These are phyloP conservation scores for Penicillium decumbens DNA, from an alignment of 2,329 filamentous ascomycete species.

Conservation along the genomic window DNA sequence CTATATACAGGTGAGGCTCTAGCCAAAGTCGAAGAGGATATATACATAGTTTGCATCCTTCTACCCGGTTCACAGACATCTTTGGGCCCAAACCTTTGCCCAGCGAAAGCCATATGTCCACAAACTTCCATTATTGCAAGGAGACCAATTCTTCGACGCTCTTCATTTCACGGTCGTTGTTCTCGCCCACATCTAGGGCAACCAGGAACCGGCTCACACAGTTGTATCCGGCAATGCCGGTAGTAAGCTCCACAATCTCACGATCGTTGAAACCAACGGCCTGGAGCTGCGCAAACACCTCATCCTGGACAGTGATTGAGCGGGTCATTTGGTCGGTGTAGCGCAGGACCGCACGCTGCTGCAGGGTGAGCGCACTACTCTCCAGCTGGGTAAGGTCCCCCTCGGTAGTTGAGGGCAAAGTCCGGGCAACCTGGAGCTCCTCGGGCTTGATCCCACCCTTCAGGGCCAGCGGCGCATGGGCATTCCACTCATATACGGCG, in stretches of 20 bases:
- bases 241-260: constrained; percentile 77
- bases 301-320: constrained; percentile 63
- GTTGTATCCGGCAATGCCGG: constrained; percentile 83
- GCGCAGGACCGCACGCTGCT: constrained; percentile 63
- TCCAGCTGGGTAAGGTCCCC: constrained; percentile 30
- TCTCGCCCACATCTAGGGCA: constrained; percentile 63
- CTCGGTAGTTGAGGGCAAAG: constrained; percentile 47
- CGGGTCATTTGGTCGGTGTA: constrained; percentile 82
- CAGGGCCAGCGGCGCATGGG: constrained; percentile 65
- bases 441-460: constrained; percentile 33
- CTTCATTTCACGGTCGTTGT: constrained; percentile 53
- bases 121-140: constrained; percentile 2
- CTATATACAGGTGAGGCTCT: not conserved
- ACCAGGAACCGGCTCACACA: constrained; percentile 83
- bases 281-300: constrained; percentile 58
- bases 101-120: too few relatives aligned
- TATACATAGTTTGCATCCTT: not conserved
- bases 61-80: not conserved
- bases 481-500: constrained; percentile 80
- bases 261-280: constrained; percentile 61
- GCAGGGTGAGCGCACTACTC: constrained; percentile 47
- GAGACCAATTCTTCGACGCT: constrained; percentile 64
- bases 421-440: constrained; percentile 51
- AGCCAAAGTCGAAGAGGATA: not conserved
- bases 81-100: too few relatives aligned